Evolutionary conservation across 192 early-diverging fungal genomes (phyloP).

Genomic region (Backusella circina): DNA sequence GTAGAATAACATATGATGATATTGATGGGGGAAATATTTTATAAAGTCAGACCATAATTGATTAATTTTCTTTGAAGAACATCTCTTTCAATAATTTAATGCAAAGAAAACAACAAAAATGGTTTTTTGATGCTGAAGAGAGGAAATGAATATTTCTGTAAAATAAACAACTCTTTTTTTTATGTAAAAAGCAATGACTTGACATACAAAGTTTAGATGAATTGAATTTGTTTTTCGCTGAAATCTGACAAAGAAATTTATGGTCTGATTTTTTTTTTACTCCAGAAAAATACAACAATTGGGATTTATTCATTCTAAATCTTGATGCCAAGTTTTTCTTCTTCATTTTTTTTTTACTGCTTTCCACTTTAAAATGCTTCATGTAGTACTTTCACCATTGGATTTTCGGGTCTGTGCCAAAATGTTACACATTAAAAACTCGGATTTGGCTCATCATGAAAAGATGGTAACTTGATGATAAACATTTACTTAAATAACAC

Average conservation of each 20-base stretch:
- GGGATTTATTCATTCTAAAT: not conserved
- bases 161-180: no score
- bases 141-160: not conserved
- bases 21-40: not conserved
- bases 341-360: not conserved
- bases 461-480: not conserved
- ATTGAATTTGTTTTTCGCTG: no score
- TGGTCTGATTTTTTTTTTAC: not conserved
- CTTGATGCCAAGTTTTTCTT: not conserved
- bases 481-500: no score
- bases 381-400: not conserved
- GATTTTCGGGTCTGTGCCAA: not conserved
- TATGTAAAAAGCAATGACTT: not conserved
- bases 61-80: not conserved
- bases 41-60: not conserved
- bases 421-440: not conserved
- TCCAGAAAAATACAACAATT: not conserved
- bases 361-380: no score
- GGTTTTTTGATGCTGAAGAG: not conserved
- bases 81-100: not conserved
- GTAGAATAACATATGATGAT: not conserved
- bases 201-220: not conserved
- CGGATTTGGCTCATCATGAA: not conserved
- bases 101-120: not conserved
- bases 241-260: not conserved